Evolutionary conservation across 257 asterid genomes (phyloP), one percentile per base, ranked within the genome.

Genomic region (Verbena officinalis): DNA sequence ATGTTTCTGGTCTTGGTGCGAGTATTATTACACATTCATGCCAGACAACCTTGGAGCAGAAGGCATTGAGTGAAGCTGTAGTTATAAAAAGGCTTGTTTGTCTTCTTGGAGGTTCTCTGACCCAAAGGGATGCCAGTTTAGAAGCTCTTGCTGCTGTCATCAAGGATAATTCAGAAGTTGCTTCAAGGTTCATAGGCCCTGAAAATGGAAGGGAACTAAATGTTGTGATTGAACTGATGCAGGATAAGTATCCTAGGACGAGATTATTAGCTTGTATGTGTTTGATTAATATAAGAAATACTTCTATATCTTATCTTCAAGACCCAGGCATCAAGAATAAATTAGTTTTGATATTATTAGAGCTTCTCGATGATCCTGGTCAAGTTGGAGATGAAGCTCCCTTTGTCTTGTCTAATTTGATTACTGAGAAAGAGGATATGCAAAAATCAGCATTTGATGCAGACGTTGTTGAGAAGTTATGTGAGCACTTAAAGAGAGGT

Each of bases 381-480:
- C 97, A 86, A 83, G 97, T 93, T 67, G 97, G 99, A 76, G 99
- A 87, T 39, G 97, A 90, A 42, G 95, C 95, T 51, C 90, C 96
- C 33, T 83, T 86, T 84, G 92, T 78, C 67, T 65, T 93, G 70
- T 85, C 95, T 64, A 77, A 75, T 81, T 87, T 90, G 77, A 75
- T 84, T 58, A 70, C 76, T 58, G 95, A 79, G 62, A 84, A 86
- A 75, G 97, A 87, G 85, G 97, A 87, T 73, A 67, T 93, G 79
- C 98, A 90, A 58, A 82, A 83, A 64, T 39, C 86, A 53, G 92
- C 96, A n/a, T 86, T 82, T 68, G 90, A 93, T 57, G 82, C 84
- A 49, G 74, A 80, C 71, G 87, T 64, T 59, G 71, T 84, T 21
- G 90, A 90, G 40, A 90, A 79, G 67, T 78, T 93, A 58, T 82